Evolutionary conservation across 2,329 filamentous ascomycete species (phyloP).

Genomic region (Beauveria varroae): DNA sequence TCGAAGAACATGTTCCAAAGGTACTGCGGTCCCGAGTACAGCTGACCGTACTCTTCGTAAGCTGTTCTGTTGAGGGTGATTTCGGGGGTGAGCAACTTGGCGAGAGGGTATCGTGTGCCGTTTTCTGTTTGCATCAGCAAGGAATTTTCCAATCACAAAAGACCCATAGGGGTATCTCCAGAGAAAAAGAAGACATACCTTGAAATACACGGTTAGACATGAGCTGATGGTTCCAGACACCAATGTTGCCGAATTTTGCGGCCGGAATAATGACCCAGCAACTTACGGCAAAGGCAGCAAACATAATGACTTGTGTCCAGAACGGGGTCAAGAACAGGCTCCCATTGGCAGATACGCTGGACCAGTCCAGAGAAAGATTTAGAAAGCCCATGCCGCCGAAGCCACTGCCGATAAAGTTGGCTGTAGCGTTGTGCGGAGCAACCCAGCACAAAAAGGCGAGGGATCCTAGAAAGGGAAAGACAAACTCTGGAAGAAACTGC

Average conservation of each 20-base stretch:
- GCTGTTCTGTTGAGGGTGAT: slow-evolving; percentile 39
- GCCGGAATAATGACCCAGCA: slow-evolving; percentile 52
- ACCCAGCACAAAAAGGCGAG: slow-evolving; percentile 58
- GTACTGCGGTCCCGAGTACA: slow-evolving; percentile 51
- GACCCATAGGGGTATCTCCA: too few relatives aligned
- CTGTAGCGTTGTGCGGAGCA: slow-evolving; percentile 46
- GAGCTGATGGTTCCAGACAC: slow-evolving; percentile 42
- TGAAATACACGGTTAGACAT: slow-evolving; percentile 52
- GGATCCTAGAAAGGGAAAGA: slow-evolving; percentile 52
- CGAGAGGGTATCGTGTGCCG: slow-evolving; percentile 28
- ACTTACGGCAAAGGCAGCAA: slow-evolving; percentile 45
- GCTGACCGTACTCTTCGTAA: slow-evolving; percentile 40
- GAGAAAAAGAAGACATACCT: slow-evolving; percentile 13
- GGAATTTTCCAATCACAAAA: neutral
- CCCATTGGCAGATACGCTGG: slow-evolving; percentile 41
- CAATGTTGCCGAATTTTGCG: slow-evolving; percentile 50
- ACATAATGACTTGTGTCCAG: slow-evolving; percentile 51
- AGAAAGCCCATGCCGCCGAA: slow-evolving; percentile 56
- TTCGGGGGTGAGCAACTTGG: slow-evolving; percentile 25
- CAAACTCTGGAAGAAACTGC: slow-evolving; percentile 56
- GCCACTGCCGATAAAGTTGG: slow-evolving; percentile 53
- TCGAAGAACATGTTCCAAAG: slow-evolving; percentile 54
- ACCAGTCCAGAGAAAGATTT: slow-evolving; percentile 54
- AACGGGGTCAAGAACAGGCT: slow-evolving; percentile 49
- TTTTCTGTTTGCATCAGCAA: slow-evolving; percentile 18